Evolutionary conservation across 352 stramenopile genomes (phyloP).

Genomic region (Thraustotheca clavata): DNA sequence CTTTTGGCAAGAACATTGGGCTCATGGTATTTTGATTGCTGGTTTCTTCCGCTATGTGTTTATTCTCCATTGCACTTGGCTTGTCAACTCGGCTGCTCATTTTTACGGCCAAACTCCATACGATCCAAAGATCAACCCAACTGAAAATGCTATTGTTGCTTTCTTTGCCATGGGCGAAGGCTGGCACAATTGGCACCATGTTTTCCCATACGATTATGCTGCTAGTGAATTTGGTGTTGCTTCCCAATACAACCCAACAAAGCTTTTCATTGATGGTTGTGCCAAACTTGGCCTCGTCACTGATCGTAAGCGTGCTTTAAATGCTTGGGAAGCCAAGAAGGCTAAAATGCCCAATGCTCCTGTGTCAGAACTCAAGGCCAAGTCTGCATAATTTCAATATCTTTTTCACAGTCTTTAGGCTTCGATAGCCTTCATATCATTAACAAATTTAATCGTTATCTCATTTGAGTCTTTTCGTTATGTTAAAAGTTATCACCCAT

Average conservation of each 20-base stretch:
- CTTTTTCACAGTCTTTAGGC: not conserved
- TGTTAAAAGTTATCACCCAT: no score
- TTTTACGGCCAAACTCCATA: conserved; percentile 97
- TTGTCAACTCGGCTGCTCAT: conserved; percentile 97
- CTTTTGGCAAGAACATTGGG: conserved; percentile 90
- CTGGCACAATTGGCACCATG: conserved; percentile 99
- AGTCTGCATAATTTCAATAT: not conserved
- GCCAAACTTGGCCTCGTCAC: conserved; percentile 88
- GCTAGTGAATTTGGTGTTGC: conserved; percentile 95
- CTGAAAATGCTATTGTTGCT: conserved; percentile 96
- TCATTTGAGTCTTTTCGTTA: no score
- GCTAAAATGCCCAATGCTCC: conserved; percentile 5
- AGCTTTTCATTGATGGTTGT: conserved; percentile 94
- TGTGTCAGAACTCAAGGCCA: conserved; percentile 3
- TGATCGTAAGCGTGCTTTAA: conserved; percentile 91
- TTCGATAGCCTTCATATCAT: no score
- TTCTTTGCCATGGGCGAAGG: conserved; percentile 94
- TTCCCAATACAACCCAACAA: conserved; percentile 97
- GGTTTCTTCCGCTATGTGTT: conserved; percentile 91
- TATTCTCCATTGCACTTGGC: conserved; percentile 96
- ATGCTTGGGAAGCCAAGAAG: conserved; percentile 92
- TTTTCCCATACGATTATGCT: conserved; percentile 99
- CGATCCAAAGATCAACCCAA: conserved; percentile 90
- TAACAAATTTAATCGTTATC: no score
- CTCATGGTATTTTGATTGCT: conserved; percentile 93